Percentiles rank a stretch among this genome's conserved stretches.
These are phyloP conservation scores for Picea glauca DNA, from an alignment of 75 land plant genomes.

Conservation along the genomic window DNA sequence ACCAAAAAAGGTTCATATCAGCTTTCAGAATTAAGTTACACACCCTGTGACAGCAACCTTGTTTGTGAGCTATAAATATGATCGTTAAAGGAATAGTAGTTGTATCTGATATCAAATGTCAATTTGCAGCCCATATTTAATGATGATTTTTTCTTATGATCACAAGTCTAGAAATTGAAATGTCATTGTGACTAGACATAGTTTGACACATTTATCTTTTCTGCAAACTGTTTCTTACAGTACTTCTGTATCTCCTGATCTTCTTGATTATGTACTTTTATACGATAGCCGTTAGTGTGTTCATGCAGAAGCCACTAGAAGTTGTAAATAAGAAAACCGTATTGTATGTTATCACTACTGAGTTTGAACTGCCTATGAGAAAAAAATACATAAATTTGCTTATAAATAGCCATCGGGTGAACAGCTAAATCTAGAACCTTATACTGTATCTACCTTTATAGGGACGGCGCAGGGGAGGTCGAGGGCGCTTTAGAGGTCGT, in stretches of 20 bases:
- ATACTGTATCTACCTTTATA: not conserved
- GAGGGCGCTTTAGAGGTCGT: slow-evolving; percentile 32
- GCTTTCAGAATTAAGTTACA: no score
- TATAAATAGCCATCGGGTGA: not conserved
- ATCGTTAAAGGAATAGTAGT: no score
- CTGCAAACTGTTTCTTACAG: not conserved
- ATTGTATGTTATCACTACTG: no score
- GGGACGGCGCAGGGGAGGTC: slow-evolving; percentile 16
- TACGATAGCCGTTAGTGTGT: not conserved
- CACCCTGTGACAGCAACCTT: no score
- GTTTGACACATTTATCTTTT: no score
- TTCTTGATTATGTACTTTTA: not conserved
- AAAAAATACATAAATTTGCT: not conserved
- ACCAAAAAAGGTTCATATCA: no score
- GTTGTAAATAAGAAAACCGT: not conserved
- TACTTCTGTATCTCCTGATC: not conserved
- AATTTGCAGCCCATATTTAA: no score
- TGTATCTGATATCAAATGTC: no score
- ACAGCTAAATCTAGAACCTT: not conserved
- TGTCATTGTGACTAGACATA: no score
- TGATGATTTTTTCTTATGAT: no score
- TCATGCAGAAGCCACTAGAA: not conserved
- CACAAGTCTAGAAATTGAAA: no score
- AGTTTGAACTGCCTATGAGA: not conserved
- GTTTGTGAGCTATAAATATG: no score